Base-by-base conservation (phyloP, 441 rosid genomes). In the Mallotus japonicus region DNA sequence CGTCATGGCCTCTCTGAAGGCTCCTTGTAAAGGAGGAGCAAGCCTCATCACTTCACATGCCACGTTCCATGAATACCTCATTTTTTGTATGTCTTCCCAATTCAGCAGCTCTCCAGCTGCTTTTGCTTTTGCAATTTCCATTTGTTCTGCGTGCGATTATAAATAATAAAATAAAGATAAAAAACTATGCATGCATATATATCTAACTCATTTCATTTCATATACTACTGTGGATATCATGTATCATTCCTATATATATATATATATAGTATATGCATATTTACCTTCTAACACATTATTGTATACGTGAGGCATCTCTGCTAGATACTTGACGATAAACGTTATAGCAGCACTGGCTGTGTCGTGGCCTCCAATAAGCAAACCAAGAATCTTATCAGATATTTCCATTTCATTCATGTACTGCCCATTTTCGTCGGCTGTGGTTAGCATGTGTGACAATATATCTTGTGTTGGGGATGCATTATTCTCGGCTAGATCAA, bases 301-400 rank as follows among this genome's bases (percentile, higher is more conserved):
- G 50, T 76, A 71, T 20, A 76, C 65, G 1, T 49, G 58, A 19
- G 79, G 79, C 60, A 57, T 17, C 62, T 76, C 79, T 0, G 71
- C 74, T 19, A 76, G 71, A 57, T 70, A 71, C 62, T 76, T 76
- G 75, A 76, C 67, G 4, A 71, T 17, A 19, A 76, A 76, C 6
- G 79, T 70, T 7, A 70, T 49, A 24, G 70, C 75, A 42, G 66
- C 71, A 50, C 75, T 65, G 11, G 75, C 79, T 12, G 75, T 76
- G 65, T 70, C 71, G 8, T 76, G 71, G 53, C 79, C 79, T 17
- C 75, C 79, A 64, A 76, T 62, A 19, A 75, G 70, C 71, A 62
- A 57, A 13, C 79, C 79, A 16, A 76, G 71, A 34, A 76, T 76
- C 63, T 65, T 76, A 22, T 76, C 71, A 5, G 79, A 75, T 12